Percentiles rank a stretch among this genome's conserved stretches.
Evolutionary conservation across 768 basidiomycete genomes (phyloP).

Genomic region (Suillus ampliporus): DNA sequence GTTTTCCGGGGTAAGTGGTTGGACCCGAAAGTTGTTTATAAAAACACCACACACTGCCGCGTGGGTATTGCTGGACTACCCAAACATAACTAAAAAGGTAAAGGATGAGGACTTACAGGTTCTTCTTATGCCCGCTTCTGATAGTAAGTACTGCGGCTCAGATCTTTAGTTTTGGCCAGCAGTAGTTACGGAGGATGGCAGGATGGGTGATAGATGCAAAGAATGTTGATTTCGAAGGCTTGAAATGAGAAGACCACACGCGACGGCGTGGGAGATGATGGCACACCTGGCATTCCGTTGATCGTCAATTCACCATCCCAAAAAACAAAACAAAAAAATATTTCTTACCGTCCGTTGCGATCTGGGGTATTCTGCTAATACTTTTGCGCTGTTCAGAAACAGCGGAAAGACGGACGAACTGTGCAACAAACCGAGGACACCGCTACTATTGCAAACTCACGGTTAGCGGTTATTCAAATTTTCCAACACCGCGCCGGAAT

Average conservation of each 20-base stretch:
- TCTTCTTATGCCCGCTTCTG: conserved; percentile 2
- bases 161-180: conserved; percentile 8
- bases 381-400: conserved; percentile 1
- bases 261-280: conserved; percentile 36
- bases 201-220: conserved; percentile 16
- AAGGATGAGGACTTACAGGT: conserved; percentile 22
- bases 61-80: conserved; percentile 23
- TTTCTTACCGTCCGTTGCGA: conserved; percentile 6
- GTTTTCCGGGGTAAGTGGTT: conserved; percentile 16
- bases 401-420: neutral
- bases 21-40: conserved; percentile 14
- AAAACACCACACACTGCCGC: conserved; percentile 32
- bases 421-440: neutral
- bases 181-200: conserved; percentile 1
- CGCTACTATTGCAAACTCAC: neutral
- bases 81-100: conserved; percentile 21
- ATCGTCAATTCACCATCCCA: conserved; percentile 2
- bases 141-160: conserved; percentile 3
- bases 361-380: conserved; percentile 1
- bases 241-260: conserved; percentile 23
- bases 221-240: conserved; percentile 20
- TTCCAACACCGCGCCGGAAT: conserved; percentile 24
- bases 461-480: conserved; percentile 23
- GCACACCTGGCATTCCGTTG: conserved; percentile 15
- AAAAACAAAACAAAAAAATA: neutral